Conservation (phyloP, 768 basidiomycete species). For the Dioszegia hungarica region DNA sequence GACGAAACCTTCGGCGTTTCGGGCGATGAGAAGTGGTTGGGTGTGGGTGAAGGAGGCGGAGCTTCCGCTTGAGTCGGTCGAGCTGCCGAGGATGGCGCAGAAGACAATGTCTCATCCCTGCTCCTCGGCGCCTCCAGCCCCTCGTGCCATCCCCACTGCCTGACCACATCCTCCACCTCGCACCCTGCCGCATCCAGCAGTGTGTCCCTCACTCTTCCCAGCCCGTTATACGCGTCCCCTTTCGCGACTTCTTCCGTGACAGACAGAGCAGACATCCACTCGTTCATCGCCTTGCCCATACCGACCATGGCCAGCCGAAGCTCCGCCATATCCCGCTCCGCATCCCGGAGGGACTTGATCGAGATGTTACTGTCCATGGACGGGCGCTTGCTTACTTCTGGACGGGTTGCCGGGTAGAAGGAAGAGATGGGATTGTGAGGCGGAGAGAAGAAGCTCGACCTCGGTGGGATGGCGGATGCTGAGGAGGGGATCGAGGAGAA, state of each 20-base stretch:
- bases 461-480: conserved; percentile 15
- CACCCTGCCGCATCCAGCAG: conserved; percentile 37
- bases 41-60: no score
- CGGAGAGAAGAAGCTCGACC: conserved; percentile 4
- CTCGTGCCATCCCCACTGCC: conserved; percentile 43
- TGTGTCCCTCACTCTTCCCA: conserved; percentile 33
- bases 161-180: conserved; percentile 35
- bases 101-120: not conserved
- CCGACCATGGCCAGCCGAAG: conserved; percentile 45
- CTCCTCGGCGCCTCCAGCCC: conserved; percentile 27
- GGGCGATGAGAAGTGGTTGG: not conserved
- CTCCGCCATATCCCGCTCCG: conserved; percentile 45
- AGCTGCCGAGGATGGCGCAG: not conserved
- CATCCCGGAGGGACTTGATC: conserved; percentile 28
- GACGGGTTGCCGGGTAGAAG: not conserved
- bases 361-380: conserved; percentile 20
- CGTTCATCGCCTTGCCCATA: conserved; percentile 46
- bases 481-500: conserved; percentile 32
- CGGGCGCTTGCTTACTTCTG: conserved; percentile 9
- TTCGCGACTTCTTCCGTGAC: not conserved
- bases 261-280: conserved; percentile 27
- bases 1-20: not conserved
- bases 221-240: conserved; percentile 25
- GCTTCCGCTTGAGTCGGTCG: no score
- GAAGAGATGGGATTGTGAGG: not conserved